Base-by-base conservation (phyloP, 805 yeast species). In the Candida saitoana region DNA sequence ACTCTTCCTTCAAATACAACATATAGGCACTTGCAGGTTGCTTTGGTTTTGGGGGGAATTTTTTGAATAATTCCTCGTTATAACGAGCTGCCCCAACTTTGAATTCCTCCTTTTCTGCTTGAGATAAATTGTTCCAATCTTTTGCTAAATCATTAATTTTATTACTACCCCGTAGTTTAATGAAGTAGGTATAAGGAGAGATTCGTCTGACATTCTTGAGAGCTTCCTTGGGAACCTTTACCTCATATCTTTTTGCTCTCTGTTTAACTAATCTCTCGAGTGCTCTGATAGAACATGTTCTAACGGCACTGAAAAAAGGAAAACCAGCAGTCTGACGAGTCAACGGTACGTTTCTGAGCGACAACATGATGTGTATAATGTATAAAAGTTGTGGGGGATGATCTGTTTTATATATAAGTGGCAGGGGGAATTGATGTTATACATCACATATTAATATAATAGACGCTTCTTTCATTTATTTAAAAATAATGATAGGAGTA, bases 1-100 rank as follows among this genome's bases (percentile, higher is more conserved):
- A n/a, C n/a, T n/a, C n/a, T 30, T 59, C 54, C 46, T 60, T 52
- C 25, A 67, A 50, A 41, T 48, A 68, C 12, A 46, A 40, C 16
- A 69, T 65, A 52, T 57, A 68, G 9, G 58, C 57, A 34, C 40
- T 45, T 3, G 57, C 47, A 4, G 72, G 71, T 4, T 51, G 45
- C 39, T 59, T 58, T 27, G 74, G 74, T 22, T 22, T 22, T 22
- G 67, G 64, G 2, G 56, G 49, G 49, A 48, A 65, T 18, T 50
- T 43, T 7, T 36, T 34, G 40, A 55, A 43, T 22, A 47, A 39
- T 35, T 57, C 57, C 8, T 50, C 62, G 43, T 65, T 65, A 49
- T 50, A 45, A 33, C 49, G 56, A 14, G 52, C 54, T 12, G 66
- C 69, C 41, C 55, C 49, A 2, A 38, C 46, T 15, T 45, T 41